Percentiles rank a stretch among this genome's conserved stretches.
phyloP scores from a whole-genome alignment of 1,284 basidiomycete genomes.

The Ustilago esculenta region DNA sequence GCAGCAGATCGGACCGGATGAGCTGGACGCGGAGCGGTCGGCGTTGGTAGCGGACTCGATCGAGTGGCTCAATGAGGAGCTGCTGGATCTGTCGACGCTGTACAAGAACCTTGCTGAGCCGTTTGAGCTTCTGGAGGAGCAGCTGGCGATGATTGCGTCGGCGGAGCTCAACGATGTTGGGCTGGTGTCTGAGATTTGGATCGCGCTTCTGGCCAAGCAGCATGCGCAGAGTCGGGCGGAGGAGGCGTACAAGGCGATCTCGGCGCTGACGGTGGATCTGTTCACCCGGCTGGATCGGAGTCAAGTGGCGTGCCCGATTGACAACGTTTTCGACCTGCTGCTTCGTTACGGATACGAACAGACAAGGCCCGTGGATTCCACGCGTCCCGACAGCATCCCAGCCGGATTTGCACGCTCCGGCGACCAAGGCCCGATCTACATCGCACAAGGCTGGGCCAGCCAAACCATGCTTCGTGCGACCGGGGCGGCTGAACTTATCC shows the following conservation, averaged over 20 bases:
- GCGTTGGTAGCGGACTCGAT: slow-evolving; percentile 68
- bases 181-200: slow-evolving; percentile 86
- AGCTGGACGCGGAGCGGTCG: slow-evolving; percentile 71
- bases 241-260: slow-evolving; percentile 44
- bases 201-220: slow-evolving; percentile 83
- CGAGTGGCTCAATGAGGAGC: slow-evolving; percentile 69
- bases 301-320: slow-evolving; percentile 61
- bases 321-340: slow-evolving; percentile 54
- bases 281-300: slow-evolving; percentile 39
- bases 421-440: slow-evolving; percentile 18
- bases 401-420: slow-evolving; percentile 28
- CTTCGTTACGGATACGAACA: slow-evolving; percentile 58
- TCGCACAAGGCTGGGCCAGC: slow-evolving; percentile 78
- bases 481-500: slow-evolving; percentile 79
- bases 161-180: slow-evolving; percentile 89
- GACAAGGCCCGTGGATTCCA: slow-evolving; percentile 1
- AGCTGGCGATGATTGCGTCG: slow-evolving; percentile 89
- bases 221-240: slow-evolving; percentile 60
- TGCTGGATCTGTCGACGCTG: slow-evolving; percentile 73
- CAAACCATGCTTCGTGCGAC: slow-evolving; percentile 79
- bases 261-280: slow-evolving; percentile 50
- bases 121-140: slow-evolving; percentile 82
- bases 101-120: slow-evolving; percentile 89
- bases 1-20: slow-evolving; percentile 62
- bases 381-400: slow-evolving; percentile 34